Evolutionary conservation across 225 moss, liverwort and hornwort genomes (phyloP).

Genomic region (Takakia lepidozioides): DNA sequence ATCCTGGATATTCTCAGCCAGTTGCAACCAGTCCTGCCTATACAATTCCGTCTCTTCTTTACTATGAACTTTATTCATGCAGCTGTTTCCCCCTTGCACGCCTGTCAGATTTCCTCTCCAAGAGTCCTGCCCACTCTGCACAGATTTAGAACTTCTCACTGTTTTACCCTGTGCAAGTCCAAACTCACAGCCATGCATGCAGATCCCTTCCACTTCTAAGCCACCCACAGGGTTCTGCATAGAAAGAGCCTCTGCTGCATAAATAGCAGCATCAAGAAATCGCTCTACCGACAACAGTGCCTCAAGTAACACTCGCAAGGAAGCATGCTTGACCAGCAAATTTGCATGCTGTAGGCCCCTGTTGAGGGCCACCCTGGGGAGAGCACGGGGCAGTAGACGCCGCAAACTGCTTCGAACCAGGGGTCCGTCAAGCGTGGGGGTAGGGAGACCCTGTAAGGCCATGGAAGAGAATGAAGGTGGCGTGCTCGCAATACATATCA

Average conservation of each 20-base stretch:
- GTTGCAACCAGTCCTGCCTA: constrained; percentile 36
- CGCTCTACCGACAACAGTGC: constrained; percentile 50
- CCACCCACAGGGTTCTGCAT: too few species aligned
- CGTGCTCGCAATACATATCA: constrained; percentile 60
- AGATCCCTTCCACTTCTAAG: too few species aligned
- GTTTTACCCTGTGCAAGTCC: too few species aligned
- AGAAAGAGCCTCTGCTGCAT: constrained; percentile 27
- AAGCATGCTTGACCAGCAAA: constrained; percentile 76
- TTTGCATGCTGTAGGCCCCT: constrained; percentile 88
- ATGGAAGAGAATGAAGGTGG: constrained; percentile 63
- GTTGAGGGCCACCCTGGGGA: constrained; percentile 70
- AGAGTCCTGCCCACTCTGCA: neutral
- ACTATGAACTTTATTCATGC: constrained; percentile 10
- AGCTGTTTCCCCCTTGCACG: constrained; percentile 3
- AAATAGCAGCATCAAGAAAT: constrained; percentile 47
- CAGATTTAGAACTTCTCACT: too few species aligned
- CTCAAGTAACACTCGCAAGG: constrained; percentile 70
- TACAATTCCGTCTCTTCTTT: constrained; percentile 22
- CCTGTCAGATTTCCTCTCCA: constrained; percentile 4
- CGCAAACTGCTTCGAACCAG: constrained; percentile 52
- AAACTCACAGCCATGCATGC: too few species aligned
- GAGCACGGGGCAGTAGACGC: constrained; percentile 64
- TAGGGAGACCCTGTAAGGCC: constrained; percentile 35
- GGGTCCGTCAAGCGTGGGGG: constrained; percentile 49
- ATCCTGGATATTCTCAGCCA: constrained; percentile 72